These are phyloP conservation scores for Umbelopsis sp. DNA, from an alignment of 192 early-diverging fungal genomes.

Conservation along the genomic window DNA sequence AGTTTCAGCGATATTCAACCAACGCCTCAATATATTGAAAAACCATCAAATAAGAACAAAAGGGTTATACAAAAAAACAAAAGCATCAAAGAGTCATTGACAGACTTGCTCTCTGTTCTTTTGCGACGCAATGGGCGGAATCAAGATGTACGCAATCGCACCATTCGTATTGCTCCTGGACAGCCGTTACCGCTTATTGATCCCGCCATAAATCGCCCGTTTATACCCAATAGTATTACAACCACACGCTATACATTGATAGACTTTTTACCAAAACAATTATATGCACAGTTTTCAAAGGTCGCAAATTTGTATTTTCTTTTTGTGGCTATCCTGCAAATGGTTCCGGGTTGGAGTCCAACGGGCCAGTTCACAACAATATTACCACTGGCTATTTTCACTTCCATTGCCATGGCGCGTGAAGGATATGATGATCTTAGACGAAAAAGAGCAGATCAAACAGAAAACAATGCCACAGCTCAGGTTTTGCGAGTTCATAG, in stretches of 20 bases:
- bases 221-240: slow-evolving; percentile 61
- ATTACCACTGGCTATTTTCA: slow-evolving; percentile 72
- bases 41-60: not conserved
- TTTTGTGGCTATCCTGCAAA: slow-evolving; percentile 61
- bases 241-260: slow-evolving; percentile 64
- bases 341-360: slow-evolving; percentile 70
- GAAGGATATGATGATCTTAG: slow-evolving; percentile 77
- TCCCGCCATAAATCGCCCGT: slow-evolving; percentile 47
- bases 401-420: slow-evolving; percentile 76
- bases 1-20: not conserved
- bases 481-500: slow-evolving; percentile 5
- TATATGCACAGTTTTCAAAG: slow-evolving; percentile 69
- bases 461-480: slow-evolving; percentile 60
- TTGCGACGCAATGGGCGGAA: not conserved
- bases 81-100: not conserved
- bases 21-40: not conserved
- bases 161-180: slow-evolving; percentile 2
- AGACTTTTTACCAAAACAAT: slow-evolving; percentile 65
- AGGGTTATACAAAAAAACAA: not conserved
- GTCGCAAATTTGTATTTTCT: slow-evolving; percentile 73
- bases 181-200: slow-evolving; percentile 38
- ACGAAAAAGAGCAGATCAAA: slow-evolving; percentile 48
- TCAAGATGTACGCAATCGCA: not conserved
- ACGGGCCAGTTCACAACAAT: slow-evolving; percentile 82
- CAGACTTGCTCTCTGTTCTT: not conserved